phyloP scores from a whole-genome alignment of 805 yeast species.

The Wickerhamiella alocasiicola region DNA sequence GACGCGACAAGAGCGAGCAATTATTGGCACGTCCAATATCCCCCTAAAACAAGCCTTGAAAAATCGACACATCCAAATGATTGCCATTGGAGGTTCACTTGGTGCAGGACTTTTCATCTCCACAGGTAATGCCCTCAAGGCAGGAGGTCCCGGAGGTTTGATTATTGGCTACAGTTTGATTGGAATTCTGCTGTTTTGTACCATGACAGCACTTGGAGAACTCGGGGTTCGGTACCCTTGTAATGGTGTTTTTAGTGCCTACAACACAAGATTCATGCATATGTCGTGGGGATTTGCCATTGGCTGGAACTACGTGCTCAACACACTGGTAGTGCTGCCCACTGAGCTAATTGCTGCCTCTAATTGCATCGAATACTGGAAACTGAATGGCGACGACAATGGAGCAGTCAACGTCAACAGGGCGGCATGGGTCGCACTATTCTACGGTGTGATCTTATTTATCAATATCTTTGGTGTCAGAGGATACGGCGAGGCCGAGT shows the following conservation, averaged over 20 bases:
- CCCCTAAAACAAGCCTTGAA: slow-evolving; percentile 37
- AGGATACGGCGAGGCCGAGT: slow-evolving; percentile 60
- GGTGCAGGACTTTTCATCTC: slow-evolving; percentile 71
- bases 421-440: slow-evolving; percentile 45
- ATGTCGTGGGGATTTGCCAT: slow-evolving; percentile 63
- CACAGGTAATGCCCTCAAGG: slow-evolving; percentile 42
- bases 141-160: slow-evolving; percentile 49
- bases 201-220: slow-evolving; percentile 57
- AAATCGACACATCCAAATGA: slow-evolving; percentile 56
- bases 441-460: slow-evolving; percentile 35
- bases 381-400: slow-evolving; percentile 27
- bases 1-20: slow-evolving; percentile 28
- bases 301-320: slow-evolving; percentile 60
- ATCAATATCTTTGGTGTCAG: slow-evolving; percentile 45
- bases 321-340: slow-evolving; percentile 53
- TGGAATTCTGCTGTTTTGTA: slow-evolving; percentile 52
- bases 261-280: slow-evolving; percentile 49
- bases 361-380: slow-evolving; percentile 47
- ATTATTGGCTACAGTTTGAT: slow-evolving; percentile 46
- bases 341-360: slow-evolving; percentile 56
- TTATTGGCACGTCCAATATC: slow-evolving; percentile 33
- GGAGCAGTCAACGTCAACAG: slow-evolving; percentile 33
- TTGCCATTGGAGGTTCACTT: slow-evolving; percentile 61
- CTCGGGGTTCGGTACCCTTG: slow-evolving; percentile 56
- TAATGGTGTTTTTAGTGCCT: slow-evolving; percentile 51